phyloP scores from a whole-genome alignment of 495 filamentous ascomycete genomes.

The Pseudevernia furfuracea region DNA sequence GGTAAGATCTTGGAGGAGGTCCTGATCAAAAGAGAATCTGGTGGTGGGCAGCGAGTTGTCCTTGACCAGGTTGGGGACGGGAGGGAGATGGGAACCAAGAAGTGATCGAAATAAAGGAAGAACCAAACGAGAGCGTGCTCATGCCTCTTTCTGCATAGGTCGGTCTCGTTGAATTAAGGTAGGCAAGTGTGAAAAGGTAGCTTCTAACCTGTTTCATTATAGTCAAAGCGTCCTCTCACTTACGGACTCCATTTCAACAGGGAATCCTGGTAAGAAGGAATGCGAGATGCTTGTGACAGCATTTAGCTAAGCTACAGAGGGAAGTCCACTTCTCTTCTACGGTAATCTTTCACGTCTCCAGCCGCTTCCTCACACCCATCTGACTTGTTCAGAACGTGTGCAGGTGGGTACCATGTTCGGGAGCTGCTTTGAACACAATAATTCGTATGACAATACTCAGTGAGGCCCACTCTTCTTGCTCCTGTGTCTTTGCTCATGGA shows the following conservation, averaged over 20 bases:
- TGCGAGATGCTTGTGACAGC: neutral
- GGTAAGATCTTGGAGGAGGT: conserved; percentile 35
- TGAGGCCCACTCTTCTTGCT: too few relatives aligned
- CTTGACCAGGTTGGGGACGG: conserved; percentile 17
- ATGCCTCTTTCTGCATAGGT: neutral
- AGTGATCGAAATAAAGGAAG: conserved; percentile 26
- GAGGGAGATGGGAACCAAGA: conserved; percentile 15
- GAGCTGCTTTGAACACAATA: too few relatives aligned
- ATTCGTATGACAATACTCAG: too few relatives aligned
- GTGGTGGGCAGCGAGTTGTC: conserved; percentile 19
- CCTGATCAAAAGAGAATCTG: conserved; percentile 35
- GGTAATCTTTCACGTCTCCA: too few relatives aligned
- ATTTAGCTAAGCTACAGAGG: too few relatives aligned
- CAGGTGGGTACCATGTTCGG: too few relatives aligned
- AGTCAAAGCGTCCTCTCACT: neutral
- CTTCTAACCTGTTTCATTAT: neutral
- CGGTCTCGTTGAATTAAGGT: too few relatives aligned
- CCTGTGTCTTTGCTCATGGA: too few relatives aligned
- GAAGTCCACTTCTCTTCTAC: too few relatives aligned
- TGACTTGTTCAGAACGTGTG: too few relatives aligned
- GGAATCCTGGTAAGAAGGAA: neutral
- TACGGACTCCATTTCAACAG: neutral
- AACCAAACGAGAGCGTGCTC: conserved; percentile 18
- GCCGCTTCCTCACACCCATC: too few relatives aligned
- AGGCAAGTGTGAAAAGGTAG: neutral